These are phyloP conservation scores for Dionaea muscipula DNA, from an alignment of 179 eudicot genomes.

Conservation along the genomic window DNA sequence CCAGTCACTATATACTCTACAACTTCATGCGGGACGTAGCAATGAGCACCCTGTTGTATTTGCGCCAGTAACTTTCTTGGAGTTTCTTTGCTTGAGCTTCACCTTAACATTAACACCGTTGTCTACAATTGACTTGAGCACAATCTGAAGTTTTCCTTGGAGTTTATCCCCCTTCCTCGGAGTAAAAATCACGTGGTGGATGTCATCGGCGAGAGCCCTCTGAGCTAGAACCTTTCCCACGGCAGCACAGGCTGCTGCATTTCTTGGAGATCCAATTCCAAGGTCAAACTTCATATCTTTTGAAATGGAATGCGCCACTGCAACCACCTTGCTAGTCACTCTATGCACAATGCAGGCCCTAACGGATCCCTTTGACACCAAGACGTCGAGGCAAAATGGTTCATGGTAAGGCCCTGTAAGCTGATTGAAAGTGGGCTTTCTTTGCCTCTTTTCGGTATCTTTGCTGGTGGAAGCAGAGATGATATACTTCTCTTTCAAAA, in stretches of 20 bases:
- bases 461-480: conserved; percentile 16
- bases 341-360: conserved; percentile 85
- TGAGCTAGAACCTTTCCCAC: conserved; percentile 69
- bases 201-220: conserved; percentile 84
- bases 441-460: conserved; percentile 34
- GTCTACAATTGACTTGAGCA: conserved; percentile 51
- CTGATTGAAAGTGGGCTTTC: conserved; percentile 71
- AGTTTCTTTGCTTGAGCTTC: conserved; percentile 58
- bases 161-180: conserved; percentile 77
- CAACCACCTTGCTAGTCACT: conserved; percentile 83
- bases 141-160: conserved; percentile 69
- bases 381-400: conserved; percentile 81
- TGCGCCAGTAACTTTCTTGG: conserved; percentile 20
- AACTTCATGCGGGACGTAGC: too few species aligned
- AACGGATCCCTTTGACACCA: conserved; percentile 66
- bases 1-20: too few species aligned
- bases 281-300: conserved; percentile 75
- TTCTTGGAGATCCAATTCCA: conserved; percentile 54
- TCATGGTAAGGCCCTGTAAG: conserved; percentile 80
- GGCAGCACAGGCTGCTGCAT: conserved; percentile 49
- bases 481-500: conserved; percentile 21
- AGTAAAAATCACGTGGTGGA: conserved; percentile 66
- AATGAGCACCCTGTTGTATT: too few species aligned
- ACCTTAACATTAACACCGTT: conserved; percentile 58
- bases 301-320: conserved; percentile 85